A percentile compares a stretch with the other conserved stretches of the same genome.
These are phyloP conservation scores for Nannizziopsis barbatae DNA, from an alignment of 2,329 filamentous ascomycete genomes.

Conservation along the genomic window DNA sequence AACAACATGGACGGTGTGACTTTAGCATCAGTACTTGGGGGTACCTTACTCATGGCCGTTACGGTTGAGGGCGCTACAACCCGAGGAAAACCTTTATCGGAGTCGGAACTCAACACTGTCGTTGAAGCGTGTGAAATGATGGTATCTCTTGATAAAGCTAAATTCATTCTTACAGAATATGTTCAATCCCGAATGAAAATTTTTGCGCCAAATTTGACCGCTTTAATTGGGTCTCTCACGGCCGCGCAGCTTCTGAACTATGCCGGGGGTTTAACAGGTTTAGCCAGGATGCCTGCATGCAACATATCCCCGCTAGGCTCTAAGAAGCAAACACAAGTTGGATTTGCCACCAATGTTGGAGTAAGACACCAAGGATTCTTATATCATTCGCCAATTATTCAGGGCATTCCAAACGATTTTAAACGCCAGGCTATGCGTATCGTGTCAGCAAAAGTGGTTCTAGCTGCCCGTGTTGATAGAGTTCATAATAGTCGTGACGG, in stretches of 20 bases:
- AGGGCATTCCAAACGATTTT: conserved; percentile 69
- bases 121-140: conserved; percentile 75
- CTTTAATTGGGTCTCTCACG: conserved; percentile 79
- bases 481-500: conserved; percentile 74
- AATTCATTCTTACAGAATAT: conserved; percentile 77
- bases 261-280: conserved; percentile 72
- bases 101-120: conserved; percentile 63
- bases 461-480: conserved; percentile 84
- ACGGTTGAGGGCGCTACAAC: conserved; percentile 89
- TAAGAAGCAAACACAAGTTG: conserved; percentile 69
- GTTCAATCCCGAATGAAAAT: conserved; percentile 95
- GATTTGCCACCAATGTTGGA: conserved; percentile 84
- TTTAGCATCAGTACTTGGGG: conserved; percentile 71
- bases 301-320: conserved; percentile 86
- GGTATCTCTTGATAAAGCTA: conserved; percentile 75
- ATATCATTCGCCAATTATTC: conserved; percentile 82
- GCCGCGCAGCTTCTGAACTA: conserved; percentile 95
- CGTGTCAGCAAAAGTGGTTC: conserved; percentile 79
- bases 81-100: conserved; percentile 63
- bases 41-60: conserved; percentile 87
- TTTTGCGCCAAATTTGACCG: conserved; percentile 88
- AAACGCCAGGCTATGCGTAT: conserved; percentile 93
- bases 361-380: conserved; percentile 86
- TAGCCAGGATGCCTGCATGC: conserved; percentile 86
- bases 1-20: conserved; percentile 68